These are phyloP conservation scores for Monosporascus sp. DNA, from an alignment of 2,329 filamentous ascomycete species.

Conservation along the genomic window DNA sequence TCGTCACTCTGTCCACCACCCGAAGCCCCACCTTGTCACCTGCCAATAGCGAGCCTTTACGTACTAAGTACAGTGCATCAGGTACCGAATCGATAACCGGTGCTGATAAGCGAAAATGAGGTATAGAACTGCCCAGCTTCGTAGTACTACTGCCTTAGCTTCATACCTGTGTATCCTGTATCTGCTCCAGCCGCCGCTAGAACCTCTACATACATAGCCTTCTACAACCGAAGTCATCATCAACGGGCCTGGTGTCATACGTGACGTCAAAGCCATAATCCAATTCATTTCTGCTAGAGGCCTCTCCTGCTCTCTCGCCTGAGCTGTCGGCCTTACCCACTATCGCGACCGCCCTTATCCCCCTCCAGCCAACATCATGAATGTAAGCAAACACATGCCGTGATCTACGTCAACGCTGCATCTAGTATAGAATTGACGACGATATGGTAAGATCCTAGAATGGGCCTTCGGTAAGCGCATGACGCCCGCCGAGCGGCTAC, in stretches of 20 bases:
- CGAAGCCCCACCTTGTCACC: not conserved
- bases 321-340: not conserved
- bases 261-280: too few relatives aligned
- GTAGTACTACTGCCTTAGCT: too few relatives aligned
- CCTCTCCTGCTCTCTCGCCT: not conserved
- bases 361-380: not conserved
- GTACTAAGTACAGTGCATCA: not conserved
- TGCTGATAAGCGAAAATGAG: too few relatives aligned
- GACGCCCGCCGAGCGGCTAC: conserved; percentile 86
- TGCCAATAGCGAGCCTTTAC: not conserved
- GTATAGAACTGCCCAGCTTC: too few relatives aligned
- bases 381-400: not conserved
- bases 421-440: not conserved
- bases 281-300: not conserved
- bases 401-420: not conserved
- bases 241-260: too few relatives aligned
- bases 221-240: too few relatives aligned
- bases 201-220: too few relatives aligned
- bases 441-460: conserved; percentile 70
- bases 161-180: too few relatives aligned
- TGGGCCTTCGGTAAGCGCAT: conserved; percentile 99
- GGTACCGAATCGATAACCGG: too few relatives aligned
- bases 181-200: too few relatives aligned
- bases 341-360: not conserved
- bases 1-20: not conserved